Percentiles rank a stretch among this genome's conserved stretches.
Conservation (phyloP, 108 stramenopile genomes). For the Schizochytrium sp. region DNA sequence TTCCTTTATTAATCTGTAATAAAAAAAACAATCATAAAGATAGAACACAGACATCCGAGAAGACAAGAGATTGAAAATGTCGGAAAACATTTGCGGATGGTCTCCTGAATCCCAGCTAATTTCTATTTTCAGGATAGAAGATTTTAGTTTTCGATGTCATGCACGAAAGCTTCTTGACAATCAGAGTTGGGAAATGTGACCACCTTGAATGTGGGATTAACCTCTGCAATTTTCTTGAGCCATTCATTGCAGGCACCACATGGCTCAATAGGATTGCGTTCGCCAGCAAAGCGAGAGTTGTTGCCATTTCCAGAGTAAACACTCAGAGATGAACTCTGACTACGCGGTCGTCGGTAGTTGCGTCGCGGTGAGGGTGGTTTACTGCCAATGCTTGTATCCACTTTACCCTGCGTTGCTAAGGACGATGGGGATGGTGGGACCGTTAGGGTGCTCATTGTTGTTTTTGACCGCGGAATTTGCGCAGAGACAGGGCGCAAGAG, state of each 20-base stretch:
- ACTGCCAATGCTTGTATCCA: no score
- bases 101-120: not conserved
- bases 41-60: no score
- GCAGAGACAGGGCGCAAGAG: not conserved
- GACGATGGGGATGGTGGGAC: not conserved
- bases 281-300: conserved; percentile 62
- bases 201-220: conserved; percentile 92
- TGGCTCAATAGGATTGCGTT: conserved; percentile 91
- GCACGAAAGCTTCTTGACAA: conserved; percentile 88
- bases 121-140: not conserved
- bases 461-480: not conserved
- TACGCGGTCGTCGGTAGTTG: not conserved
- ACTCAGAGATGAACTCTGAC: not conserved
- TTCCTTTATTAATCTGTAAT: no score
- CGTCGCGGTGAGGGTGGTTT: not conserved
- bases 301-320: conserved; percentile 33
- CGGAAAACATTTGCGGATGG: no score
- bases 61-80: no score
- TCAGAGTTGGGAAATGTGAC: conserved; percentile 90
- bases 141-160: conserved; percentile 33
- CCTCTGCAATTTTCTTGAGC: conserved; percentile 96
- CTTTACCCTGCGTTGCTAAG: not conserved
- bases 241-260: conserved; percentile 97
- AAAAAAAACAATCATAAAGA: no score
- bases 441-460: not conserved